Base-by-base conservation (phyloP, 176 grass and related monocot species). In the Oryza australiensis region DNA sequence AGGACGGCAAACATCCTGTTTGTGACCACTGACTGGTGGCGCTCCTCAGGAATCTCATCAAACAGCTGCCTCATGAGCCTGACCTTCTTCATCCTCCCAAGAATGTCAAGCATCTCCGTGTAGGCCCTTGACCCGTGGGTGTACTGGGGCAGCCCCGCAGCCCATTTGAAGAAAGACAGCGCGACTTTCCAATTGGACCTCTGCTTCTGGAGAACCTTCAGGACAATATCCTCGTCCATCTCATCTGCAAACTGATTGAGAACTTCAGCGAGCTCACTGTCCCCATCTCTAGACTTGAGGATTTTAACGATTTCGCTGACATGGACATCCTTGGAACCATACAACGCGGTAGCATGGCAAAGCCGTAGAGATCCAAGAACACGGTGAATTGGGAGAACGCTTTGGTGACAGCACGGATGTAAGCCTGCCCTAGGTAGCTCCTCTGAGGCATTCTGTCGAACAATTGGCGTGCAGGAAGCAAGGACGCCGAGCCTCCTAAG, bases 51-150 rank as follows among this genome's bases (percentile, higher is more conserved):
- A 40, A 91, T 94, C 46, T 83, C 89, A 26, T 94, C 87, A 2
- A 94, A 94, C 11, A 82, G 5, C 64, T 91, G 55, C 8, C 78
- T 78, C 92, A 94, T 94, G 22, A 76, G 35, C 69, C 68, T 83
- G 69, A 89, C 85, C 77, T 91, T 88, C 78, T 94, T 94, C 92
- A 94, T 94, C 84, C 89, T 67, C 72, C 92, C 89, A 32, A 94
- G 89, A 75, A 89, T 94, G 83, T 91, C 92, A 4, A 94, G 89
- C 80, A 91, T 91, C 74, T 91, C 86, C 0, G 76, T 89, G 9
- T 91, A 91, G 0, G 87, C 46, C 66, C 84, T 87, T 0, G 84
- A 82, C 15, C 82, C 89, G 12, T 94, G 87, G 38, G 26, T 14
- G 13, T 94, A 89, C 4, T 12, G 43, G 0, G 82, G 85, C 22